Base-by-base conservation (phyloP, 345 rosid genomes). In the Euphorbia pulcherrima region DNA sequence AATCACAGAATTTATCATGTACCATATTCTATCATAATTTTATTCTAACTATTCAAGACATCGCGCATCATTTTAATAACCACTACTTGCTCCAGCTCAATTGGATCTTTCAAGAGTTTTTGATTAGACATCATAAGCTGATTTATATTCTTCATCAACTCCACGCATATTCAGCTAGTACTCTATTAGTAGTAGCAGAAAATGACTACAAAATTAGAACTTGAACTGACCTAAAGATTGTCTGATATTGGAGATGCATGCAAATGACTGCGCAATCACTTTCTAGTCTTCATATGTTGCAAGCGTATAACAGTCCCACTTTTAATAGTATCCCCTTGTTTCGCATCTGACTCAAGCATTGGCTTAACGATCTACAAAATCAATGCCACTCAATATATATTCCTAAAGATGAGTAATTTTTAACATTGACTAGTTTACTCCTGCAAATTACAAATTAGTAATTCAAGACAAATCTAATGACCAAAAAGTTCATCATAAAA, bases 221-320 rank as follows among this genome's bases (percentile, higher is more conserved):
- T 17, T 27, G 24, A 33, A 71, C 83, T 65, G 61, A 90, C 99
- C 99, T 94, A 97, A 20, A 94, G 79, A 83, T 94, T 94, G 68
- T 97, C 96, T 5, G 99, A 81, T 60, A 94, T 89, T 40, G 99
- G 99, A 47, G 99, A 94, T 17, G 92, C 95, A 77, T 89, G 93
- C 70, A 94, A 72, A 65, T 94, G 99, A 78, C 99, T 94, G 67
- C 91, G 99, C 67, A 94, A 71, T 97, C 97, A 94, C 63, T 89
- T 94, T 56, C 87, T 81, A 71, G 97, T 94, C 80, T 74, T 91
- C 99, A 88, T 91, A 77, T 94, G 99, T 61, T 91, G 99, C 78
- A 94, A 50, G 64, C 92, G 85, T 54, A 94, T 79, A 41, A 91
- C 76, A 33, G 90, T 83, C 68, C 99, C 99, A 63, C 68, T 80